These are phyloP conservation scores for Aspergillus ibericus DNA, from an alignment of 2,329 filamentous ascomycete genomes.

Conservation along the genomic window DNA sequence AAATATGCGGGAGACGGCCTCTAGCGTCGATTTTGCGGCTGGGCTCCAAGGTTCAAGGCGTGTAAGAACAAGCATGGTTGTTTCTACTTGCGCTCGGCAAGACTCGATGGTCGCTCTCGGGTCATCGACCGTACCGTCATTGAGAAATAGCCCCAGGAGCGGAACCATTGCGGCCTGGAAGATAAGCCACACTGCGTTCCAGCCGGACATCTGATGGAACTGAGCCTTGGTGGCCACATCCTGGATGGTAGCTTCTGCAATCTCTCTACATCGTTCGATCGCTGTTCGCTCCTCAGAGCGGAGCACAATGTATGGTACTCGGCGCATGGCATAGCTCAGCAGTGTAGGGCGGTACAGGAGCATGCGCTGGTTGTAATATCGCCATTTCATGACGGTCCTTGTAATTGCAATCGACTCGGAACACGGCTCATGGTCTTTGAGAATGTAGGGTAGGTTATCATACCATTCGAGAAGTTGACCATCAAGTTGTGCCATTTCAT, in stretches of 20 bases:
- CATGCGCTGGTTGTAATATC: constrained; percentile 75
- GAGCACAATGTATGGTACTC: constrained; percentile 52
- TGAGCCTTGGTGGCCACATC: constrained; percentile 71
- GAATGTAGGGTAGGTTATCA: constrained; percentile 65
- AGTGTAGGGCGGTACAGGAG: constrained; percentile 73
- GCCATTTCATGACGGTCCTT: constrained; percentile 77
- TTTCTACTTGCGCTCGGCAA: constrained; percentile 58
- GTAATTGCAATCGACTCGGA: constrained; percentile 69
- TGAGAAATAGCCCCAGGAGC: constrained; percentile 66
- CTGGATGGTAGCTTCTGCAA: constrained; percentile 69
- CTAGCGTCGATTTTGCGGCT: constrained; percentile 61
- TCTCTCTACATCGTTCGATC: constrained; percentile 66
- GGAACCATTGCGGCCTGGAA: constrained; percentile 81
- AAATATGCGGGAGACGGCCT: constrained; percentile 65
- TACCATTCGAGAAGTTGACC: constrained; percentile 71
- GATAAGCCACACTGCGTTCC: constrained; percentile 80
- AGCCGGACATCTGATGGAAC: constrained; percentile 73
- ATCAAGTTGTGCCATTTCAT: constrained; percentile 68
- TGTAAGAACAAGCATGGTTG: constrained; percentile 34
- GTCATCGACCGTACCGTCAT: constrained; percentile 54
- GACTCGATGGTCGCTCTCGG: constrained; percentile 54
- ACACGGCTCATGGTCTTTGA: constrained; percentile 65
- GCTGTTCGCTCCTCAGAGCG: constrained; percentile 65
- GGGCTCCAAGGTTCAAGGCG: constrained; percentile 66
- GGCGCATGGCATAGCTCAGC: constrained; percentile 60